Percentiles rank a stretch among this genome's conserved stretches.
Conservation (phyloP, 352 stramenopile genomes). For the Elongisporangium undulatum region DNA sequence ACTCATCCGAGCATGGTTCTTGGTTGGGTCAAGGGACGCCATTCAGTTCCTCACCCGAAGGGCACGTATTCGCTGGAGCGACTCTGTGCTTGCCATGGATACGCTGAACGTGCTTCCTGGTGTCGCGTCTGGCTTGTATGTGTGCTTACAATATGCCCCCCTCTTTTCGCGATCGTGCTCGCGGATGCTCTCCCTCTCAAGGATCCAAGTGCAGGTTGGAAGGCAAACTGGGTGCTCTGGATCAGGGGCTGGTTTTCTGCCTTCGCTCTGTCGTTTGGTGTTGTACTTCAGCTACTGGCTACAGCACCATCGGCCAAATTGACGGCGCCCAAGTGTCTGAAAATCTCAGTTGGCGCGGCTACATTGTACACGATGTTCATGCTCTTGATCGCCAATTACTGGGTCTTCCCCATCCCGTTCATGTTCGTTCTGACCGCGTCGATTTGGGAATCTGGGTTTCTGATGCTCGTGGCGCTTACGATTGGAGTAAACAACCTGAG, state of each 20-base stretch:
- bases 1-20: background rate
- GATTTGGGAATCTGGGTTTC: background rate
- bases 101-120: background rate
- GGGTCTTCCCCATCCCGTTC: conserved; percentile 21
- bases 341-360: conserved; percentile 9
- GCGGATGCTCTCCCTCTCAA: conserved; percentile 11
- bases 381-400: conserved; percentile 10
- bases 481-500: background rate
- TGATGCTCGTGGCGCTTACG: background rate
- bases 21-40: background rate
- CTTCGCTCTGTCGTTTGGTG: conserved; percentile 11
- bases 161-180: conserved; percentile 5
- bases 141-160: conserved; percentile 8
- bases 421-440: conserved; percentile 15
- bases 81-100: background rate
- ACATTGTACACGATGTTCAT: conserved; percentile 3
- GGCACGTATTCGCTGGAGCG: background rate
- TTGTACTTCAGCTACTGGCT: conserved; percentile 11
- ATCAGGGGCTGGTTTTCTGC: conserved; percentile 6
- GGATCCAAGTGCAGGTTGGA: conserved; percentile 9
- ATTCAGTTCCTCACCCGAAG: background rate
- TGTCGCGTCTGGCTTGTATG: conserved; percentile 10
- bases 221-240: conserved; percentile 4
- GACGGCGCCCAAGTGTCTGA: conserved; percentile 1
- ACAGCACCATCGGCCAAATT: conserved; percentile 1